These are phyloP conservation scores for Musa balbisiana DNA, from an alignment of 202 grass and related monocot genomes.

Conservation along the genomic window DNA sequence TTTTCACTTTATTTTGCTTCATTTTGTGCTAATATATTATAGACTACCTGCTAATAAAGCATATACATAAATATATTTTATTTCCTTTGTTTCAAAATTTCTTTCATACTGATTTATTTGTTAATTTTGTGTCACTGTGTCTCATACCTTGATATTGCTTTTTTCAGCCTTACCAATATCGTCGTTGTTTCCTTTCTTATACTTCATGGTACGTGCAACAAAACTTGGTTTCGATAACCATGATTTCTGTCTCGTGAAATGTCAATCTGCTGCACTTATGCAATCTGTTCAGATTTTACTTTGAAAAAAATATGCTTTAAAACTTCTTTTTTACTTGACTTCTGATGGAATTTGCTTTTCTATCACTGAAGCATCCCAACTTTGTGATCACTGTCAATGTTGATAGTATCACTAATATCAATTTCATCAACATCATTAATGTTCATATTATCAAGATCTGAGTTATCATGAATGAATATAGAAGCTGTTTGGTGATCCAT, in stretches of 20 bases:
- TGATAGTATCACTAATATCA: too few relatives aligned
- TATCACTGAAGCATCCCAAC: too few relatives aligned
- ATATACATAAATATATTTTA: too few relatives aligned
- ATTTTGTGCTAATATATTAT: too few relatives aligned
- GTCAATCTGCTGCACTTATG: neutral
- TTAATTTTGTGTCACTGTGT: neutral
- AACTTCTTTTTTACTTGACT: neutral
- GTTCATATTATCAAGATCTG: too few relatives aligned
- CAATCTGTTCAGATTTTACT: neutral
- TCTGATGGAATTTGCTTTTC: neutral
- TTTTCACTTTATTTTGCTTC: too few relatives aligned
- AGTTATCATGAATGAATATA: too few relatives aligned
- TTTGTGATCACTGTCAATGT: too few relatives aligned
- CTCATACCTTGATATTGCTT: neutral
- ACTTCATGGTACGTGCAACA: conserved; percentile 54
- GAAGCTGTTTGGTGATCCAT: too few relatives aligned
- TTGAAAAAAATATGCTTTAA: neutral
- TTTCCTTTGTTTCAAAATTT: too few relatives aligned
- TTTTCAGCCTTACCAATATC: conserved; percentile 59
- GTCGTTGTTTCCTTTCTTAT: conserved; percentile 57
- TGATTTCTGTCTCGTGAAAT: neutral
- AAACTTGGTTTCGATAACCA: neutral
- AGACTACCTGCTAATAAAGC: too few relatives aligned
- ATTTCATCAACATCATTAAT: too few relatives aligned
- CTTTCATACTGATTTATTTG: neutral